Evolutionary conservation across 2,329 filamentous ascomycete species (phyloP), one percentile per base, ranked within the genome.

Genomic region (Chalaropsis thielavioides): DNA sequence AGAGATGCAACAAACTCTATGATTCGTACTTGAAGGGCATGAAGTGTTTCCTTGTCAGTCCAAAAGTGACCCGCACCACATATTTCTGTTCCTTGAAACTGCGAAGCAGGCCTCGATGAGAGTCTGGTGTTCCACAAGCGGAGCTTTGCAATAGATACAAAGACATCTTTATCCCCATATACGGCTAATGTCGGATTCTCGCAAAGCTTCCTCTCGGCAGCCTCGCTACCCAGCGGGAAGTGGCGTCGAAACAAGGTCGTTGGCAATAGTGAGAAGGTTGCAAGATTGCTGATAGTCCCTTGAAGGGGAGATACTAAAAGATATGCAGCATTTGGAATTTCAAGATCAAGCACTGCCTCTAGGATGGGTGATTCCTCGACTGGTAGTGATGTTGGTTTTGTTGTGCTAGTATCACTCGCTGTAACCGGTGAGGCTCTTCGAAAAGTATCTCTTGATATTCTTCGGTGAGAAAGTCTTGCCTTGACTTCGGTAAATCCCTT

Each of bases 131-230:
- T 77, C 92, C 92, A 96, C 0, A 78, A 75, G 11, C 81, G 79
- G 69, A 92, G 77, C 72, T 83, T 88, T 66, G 79, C 80, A 2
- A 77, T 77, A 0, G 85, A 81, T 0, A 89, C 85, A 69, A 96
- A 95, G 0, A 80, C 75, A 73, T 97, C 92, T 3, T 81, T 78
- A 62, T 86, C 83, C 1, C 92, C 92, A 71, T 86, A 95, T 0
- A 95, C 74, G 0, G 83, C 85, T 41, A 96, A 73, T 0, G 87
- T 87, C 0, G 80, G 78, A 70, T 85, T 79, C 1, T 75, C 72
- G 0, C 82, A 74, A 61, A 89, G 75, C 70, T 87, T 84, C 62
- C 75, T 74, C 65, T 85, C 81, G 1, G 78, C 77, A 24, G 61
- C 40, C 27, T 66, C 65, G n/a, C 15, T 62, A 41, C 15, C 35